Percentiles rank a stretch among this genome's conserved stretches.
These are phyloP conservation scores for Atalantia buxifolia DNA, from an alignment of 345 rosid genomes.

Conservation along the genomic window DNA sequence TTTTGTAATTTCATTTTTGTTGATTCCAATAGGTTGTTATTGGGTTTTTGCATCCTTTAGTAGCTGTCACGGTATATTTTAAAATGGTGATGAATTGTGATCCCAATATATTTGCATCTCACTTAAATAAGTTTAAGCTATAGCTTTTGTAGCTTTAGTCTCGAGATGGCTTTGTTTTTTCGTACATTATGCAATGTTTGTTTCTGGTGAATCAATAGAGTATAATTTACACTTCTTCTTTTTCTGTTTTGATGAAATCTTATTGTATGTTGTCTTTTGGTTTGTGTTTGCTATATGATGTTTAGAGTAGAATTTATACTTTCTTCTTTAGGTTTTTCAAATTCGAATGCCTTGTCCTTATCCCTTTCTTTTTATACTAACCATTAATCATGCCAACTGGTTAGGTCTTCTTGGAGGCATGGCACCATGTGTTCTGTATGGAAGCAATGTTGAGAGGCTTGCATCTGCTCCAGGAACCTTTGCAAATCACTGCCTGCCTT, in stretches of 20 bases:
- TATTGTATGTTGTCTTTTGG: not conserved
- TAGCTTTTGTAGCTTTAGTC: not conserved
- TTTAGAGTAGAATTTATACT: not conserved
- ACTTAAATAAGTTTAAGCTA: not conserved
- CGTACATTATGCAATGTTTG: not conserved
- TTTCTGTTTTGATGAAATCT: not conserved
- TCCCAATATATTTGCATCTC: not conserved
- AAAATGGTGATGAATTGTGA: not conserved
- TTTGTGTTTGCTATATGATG: not conserved
- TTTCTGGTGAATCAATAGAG: not conserved
- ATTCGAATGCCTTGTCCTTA: not conserved
- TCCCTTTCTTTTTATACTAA: not conserved
- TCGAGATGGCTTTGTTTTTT: not conserved
- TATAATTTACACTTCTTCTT: not conserved
- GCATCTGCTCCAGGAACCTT: slow-evolving; percentile 73
- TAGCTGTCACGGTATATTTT: not conserved
- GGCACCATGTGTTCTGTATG: slow-evolving; percentile 87
- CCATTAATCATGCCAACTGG: not conserved
- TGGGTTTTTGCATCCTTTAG: not conserved
- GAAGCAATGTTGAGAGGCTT: slow-evolving; percentile 87
- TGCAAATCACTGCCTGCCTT: slow-evolving; percentile 74
- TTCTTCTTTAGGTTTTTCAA: not conserved
- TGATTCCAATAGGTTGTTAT: not conserved
- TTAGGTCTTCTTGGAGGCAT: slow-evolving; percentile 87
- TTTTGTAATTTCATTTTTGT: not conserved